phyloP scores from a whole-genome alignment of 1,284 basidiomycete genomes.

The Rugosomyces carneus region DNA sequence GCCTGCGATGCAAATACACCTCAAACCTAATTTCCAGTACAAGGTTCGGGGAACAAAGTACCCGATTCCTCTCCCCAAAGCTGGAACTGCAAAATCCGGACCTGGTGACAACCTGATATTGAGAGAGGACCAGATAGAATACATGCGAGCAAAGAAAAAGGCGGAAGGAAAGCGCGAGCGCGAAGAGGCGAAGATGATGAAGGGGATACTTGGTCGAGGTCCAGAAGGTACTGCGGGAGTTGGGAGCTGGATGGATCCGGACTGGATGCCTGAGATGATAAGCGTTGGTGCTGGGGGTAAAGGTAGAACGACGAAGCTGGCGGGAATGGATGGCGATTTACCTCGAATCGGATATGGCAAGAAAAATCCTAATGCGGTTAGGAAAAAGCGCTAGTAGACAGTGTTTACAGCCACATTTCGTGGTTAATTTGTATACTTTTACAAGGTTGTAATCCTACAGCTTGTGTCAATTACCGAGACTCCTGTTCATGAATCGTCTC shows the following conservation, averaged over 20 bases:
- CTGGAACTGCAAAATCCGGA: conserved; percentile 82
- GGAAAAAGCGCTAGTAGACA: conserved; percentile 50
- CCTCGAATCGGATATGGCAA: conserved; percentile 80
- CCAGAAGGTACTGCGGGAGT: conserved; percentile 42
- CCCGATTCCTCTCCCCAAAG: conserved; percentile 88
- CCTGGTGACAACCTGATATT: conserved; percentile 77
- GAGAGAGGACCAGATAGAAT: conserved; percentile 87
- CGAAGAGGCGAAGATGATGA: conserved; percentile 72
- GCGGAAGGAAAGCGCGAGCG: conserved; percentile 68
- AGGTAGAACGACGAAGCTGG: conserved; percentile 49
- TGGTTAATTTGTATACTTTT: conserved; percentile 18
- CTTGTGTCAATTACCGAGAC: conserved; percentile 51
- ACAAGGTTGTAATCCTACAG: conserved; percentile 14
- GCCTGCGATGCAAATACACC: conserved; percentile 76
- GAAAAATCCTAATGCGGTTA: conserved; percentile 78
- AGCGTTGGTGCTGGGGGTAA: conserved; percentile 70
- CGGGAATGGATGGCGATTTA: conserved; percentile 58
- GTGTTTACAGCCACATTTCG: conserved; percentile 12
- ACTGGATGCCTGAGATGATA: conserved; percentile 89
- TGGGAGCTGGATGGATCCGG: conserved; percentile 91
- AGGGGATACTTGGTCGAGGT: conserved; percentile 48
- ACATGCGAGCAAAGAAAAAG: conserved; percentile 73
- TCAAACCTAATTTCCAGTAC: conserved; percentile 95
- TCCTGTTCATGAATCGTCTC: conserved; percentile 91
- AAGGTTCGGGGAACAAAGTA: conserved; percentile 89